Evolutionary conservation across 768 basidiomycete genomes (phyloP), one percentile per base, ranked within the genome.

Genomic region (Leccinum disarticulatum): DNA sequence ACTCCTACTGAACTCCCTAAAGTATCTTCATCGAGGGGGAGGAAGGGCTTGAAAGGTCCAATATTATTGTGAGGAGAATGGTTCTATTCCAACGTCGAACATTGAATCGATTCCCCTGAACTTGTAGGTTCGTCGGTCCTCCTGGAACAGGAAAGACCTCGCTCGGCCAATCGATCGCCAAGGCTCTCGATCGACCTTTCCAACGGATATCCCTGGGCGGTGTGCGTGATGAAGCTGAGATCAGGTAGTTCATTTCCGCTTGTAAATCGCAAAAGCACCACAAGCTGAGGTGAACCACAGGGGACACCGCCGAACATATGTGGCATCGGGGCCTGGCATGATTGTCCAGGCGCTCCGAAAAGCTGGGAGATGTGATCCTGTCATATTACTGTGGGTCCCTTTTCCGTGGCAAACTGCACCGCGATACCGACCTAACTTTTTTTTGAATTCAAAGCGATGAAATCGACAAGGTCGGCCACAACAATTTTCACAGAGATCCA

Each of bases 111-210:
- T 22, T 43, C 27, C 1, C 14, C 3, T 50, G 35, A 31, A 28
- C 3, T 14, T 51, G n/a, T 66, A 87, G 90, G 65, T 90, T 95
- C 56, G 90, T 93, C 35, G 95, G 94, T 10, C 94, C 95, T 10
- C 94, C 95, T 0, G 94, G 94, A 3, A 90, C 87, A 0, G 94
- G 93, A 35, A 95, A 96, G 75, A 97, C 94, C 0, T 93, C 91
- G 1, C 85, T 98, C 2, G 95, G 95, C 0, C 88, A 90, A 64
- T 93, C 90, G 0, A 83, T 98, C 30, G 95, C 95, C 3, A 86
- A 86, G 46, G 88, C 93, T 0, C 80, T 97, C 9, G 81, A 82
- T 27, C 78, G 94, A 48, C 93, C 93, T 2, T 97, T 96, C 81
- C 90, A 96, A 66, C 85, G 95, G 11, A 95, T 97, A 62, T 89